Evolutionary conservation across 169 alveolate genomes (phyloP).

Genomic region (Eimeria tenella): DNA sequence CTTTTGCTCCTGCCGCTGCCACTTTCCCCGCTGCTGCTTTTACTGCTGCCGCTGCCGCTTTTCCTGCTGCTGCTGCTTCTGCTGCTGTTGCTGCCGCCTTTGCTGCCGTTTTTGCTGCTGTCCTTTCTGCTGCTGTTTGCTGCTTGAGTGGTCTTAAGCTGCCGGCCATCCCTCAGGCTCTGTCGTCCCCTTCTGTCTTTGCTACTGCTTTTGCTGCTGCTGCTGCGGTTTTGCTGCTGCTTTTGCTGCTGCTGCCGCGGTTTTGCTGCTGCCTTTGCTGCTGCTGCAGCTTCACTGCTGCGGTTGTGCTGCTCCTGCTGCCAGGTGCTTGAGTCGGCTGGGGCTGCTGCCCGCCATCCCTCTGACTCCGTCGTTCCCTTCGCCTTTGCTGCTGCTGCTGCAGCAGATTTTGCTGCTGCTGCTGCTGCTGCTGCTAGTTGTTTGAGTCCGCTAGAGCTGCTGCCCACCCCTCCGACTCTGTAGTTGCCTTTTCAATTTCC

Average conservation of each 20-base stretch:
- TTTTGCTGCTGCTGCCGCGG: background rate
- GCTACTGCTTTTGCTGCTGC: background rate
- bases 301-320: background rate
- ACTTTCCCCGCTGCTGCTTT: too few species aligned
- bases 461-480: background rate
- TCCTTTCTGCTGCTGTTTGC: background rate
- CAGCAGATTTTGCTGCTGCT: background rate
- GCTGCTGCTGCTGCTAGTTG: background rate
- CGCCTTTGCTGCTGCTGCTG: constrained; percentile 35
- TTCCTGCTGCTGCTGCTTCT: background rate
- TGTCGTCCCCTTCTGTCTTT: background rate
- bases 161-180: too few species aligned
- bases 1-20: too few species aligned
- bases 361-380: background rate
- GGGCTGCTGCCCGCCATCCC: background rate
- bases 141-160: background rate
- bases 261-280: background rate
- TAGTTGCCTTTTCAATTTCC: background rate
- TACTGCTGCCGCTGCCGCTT: too few species aligned
- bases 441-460: background rate
- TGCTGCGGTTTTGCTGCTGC: background rate
- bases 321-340: background rate
- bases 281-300: background rate
- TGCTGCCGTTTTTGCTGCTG: background rate
- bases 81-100: background rate